Conservation (phyloP, 805 yeast genomes). For the Candida glaebosa region DNA sequence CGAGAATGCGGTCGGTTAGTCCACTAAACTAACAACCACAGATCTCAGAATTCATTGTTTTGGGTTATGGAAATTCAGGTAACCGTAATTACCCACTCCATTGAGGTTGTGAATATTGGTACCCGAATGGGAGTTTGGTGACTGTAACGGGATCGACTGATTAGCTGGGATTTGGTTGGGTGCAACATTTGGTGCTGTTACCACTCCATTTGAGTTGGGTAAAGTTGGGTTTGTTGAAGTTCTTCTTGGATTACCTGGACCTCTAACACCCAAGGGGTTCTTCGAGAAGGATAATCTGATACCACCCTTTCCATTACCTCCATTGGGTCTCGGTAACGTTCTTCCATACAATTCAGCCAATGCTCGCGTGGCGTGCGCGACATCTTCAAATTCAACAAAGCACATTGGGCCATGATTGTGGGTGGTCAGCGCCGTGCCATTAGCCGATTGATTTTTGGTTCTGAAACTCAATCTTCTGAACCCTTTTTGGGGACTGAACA, state of each 20-base stretch:
- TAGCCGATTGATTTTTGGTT: slow-evolving; percentile 43
- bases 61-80: slow-evolving; percentile 25
- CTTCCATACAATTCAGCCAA: slow-evolving; percentile 92
- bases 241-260: slow-evolving; percentile 49
- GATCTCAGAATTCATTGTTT: too few species aligned
- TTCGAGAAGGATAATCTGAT: slow-evolving; percentile 91
- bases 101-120: slow-evolving; percentile 12
- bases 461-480: slow-evolving; percentile 90
- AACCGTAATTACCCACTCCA: slow-evolving; percentile 35
- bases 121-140: slow-evolving; percentile 6
- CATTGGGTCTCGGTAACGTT: slow-evolving; percentile 78
- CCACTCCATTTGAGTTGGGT: neutral
- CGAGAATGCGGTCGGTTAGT: too few species aligned
- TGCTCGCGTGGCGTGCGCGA: slow-evolving; percentile 88
- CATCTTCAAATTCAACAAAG: slow-evolving; percentile 97
- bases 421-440: slow-evolving; percentile 28
- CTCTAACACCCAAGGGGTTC: slow-evolving; percentile 95
- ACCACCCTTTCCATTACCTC: slow-evolving; percentile 79
- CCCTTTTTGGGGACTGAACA: slow-evolving; percentile 87
- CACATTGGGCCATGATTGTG: slow-evolving; percentile 95
- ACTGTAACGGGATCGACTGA: neutral
- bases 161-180: neutral
- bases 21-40: too few species aligned
- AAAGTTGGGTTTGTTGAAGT: slow-evolving; percentile 27
- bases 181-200: neutral